Percentiles rank a stretch among this genome's conserved stretches.
phyloP scores from a whole-genome alignment of 2,329 filamentous ascomycete species.

The Fusarium concolor region DNA sequence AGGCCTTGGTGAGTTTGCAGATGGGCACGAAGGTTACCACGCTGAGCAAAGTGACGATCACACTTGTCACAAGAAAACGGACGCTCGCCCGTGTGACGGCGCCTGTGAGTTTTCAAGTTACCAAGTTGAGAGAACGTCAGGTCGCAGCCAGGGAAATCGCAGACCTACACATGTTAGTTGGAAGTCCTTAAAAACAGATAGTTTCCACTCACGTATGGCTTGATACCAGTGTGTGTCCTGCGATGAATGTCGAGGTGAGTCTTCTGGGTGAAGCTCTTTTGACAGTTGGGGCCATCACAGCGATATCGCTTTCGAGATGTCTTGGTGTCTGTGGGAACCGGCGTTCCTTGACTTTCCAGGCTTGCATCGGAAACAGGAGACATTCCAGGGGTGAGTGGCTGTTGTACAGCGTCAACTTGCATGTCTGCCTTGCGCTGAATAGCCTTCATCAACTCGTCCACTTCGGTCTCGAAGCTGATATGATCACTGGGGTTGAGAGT shows the following conservation, averaged over 20 bases:
- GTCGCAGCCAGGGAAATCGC: slow-evolving; percentile 78
- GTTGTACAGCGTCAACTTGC: slow-evolving; percentile 44
- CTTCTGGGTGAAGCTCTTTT: slow-evolving; percentile 88
- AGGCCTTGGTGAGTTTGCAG: slow-evolving; percentile 80
- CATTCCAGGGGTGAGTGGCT: slow-evolving; percentile 45
- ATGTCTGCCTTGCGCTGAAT: slow-evolving; percentile 76
- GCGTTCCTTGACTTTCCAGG: slow-evolving; percentile 36
- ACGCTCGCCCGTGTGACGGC: slow-evolving; percentile 87
- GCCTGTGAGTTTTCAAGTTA: slow-evolving; percentile 91
- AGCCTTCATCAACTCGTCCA: slow-evolving; percentile 89
- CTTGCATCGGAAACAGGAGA: slow-evolving; percentile 41
- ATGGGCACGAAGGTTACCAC: slow-evolving; percentile 87
- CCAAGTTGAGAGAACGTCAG: slow-evolving; percentile 89
- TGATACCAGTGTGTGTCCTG: slow-evolving; percentile 87
- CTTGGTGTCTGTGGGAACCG: slow-evolving; percentile 46
- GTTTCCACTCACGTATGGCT: slow-evolving; percentile 80
- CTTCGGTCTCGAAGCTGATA: slow-evolving; percentile 80
- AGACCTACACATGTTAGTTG: slow-evolving; percentile 62
- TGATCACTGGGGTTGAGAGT: slow-evolving; percentile 60
- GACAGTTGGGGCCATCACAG: slow-evolving; percentile 79
- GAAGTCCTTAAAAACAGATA: neutral
- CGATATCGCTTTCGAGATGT: slow-evolving; percentile 70
- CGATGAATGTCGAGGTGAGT: slow-evolving; percentile 93
- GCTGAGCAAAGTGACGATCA: slow-evolving; percentile 84
- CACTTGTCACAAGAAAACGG: slow-evolving; percentile 85